Percentiles rank a stretch among this genome's conserved stretches.
phyloP scores from a whole-genome alignment of 768 basidiomycete species.

The Russula earlei region DNA sequence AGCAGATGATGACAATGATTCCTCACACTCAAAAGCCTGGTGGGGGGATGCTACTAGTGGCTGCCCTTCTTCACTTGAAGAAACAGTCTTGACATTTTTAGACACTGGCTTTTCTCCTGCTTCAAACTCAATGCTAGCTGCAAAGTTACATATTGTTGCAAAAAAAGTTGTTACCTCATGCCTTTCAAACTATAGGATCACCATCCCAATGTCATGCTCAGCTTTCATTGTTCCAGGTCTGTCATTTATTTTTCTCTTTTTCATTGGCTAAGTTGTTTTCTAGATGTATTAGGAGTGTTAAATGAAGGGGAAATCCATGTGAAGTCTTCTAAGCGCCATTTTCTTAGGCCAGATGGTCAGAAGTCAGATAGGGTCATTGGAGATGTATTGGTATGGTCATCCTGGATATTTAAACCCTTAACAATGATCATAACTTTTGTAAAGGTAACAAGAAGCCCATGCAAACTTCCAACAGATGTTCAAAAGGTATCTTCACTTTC shows the following conservation, averaged over 20 bases:
- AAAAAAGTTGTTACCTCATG: conserved; percentile 35
- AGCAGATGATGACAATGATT: conserved; percentile 7
- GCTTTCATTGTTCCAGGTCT: conserved; percentile 54
- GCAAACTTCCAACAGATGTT: conserved; percentile 58
- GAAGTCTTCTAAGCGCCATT: conserved; percentile 37
- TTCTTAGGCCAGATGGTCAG: conserved; percentile 35
- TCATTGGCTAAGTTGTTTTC: not conserved
- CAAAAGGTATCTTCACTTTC: conserved; percentile 38
- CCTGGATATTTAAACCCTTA: not conserved
- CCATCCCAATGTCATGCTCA: conserved; percentile 48
- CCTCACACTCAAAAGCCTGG: conserved; percentile 50
- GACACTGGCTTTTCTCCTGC: conserved; percentile 51
- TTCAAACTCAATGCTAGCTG: conserved; percentile 38
- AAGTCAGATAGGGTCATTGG: conserved; percentile 44
- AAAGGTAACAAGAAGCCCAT: conserved; percentile 57
- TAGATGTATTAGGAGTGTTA: conserved; percentile 46
- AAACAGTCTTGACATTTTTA: conserved; percentile 47
- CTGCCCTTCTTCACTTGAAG: conserved; percentile 50
- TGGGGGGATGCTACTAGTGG: conserved; percentile 59
- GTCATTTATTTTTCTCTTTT: not conserved
- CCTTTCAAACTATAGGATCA: conserved; percentile 37
- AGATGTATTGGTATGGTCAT: conserved; percentile 41
- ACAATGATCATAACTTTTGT: not conserved
- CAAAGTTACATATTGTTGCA: conserved; percentile 44
- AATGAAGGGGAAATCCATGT: conserved; percentile 49